Evolutionary conservation across 176 grass and related monocot genomes (phyloP), one percentile per base, ranked within the genome.

Genomic region (Avena sativa): DNA sequence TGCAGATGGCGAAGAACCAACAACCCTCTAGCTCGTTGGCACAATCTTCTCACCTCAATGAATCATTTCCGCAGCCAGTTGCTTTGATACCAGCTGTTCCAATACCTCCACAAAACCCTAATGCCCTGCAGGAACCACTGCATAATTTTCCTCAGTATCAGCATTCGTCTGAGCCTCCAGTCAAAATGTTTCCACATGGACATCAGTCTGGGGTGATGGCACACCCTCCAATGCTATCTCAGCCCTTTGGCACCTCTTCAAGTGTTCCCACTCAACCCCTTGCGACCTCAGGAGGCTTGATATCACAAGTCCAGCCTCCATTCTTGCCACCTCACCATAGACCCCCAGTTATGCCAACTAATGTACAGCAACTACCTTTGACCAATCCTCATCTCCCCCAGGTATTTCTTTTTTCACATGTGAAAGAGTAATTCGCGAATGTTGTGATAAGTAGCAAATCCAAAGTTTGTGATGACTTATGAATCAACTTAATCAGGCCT

Each of bases 1-100:
- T 99, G 92, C 97, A 99, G 89, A 97, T 99, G 89, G 87, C 90
- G 67, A 97, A 86, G 79, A 89, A 73, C 83, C 89, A 92, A 83
- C 88, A 84, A 13, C 48, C 87, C 17, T 93, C 84, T 17, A 85
- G 47, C 50, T 85, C 81, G 52, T 48, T 48, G 40, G 32, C 93
- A 69, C 89, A 91, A 51, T 73, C 89, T 82, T 87, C 91, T 87
- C 83, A 88, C 26, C 52, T 87, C 51, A 86, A 47, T 68, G 91
- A 93, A 55, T 83, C 87, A 77, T 86, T 86, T 88, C 84, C 77
- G 79, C 89, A 98, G 55, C 79, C 74, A 53, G 91, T 90, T 70
- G 55, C 83, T 85, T 56, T 84, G 79, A 49, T 87, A 67, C 85
- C 80, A 36, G 71, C 68, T 72, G 72, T 89, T 49, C 80, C 89